A percentile compares a stretch with the other conserved stretches of the same genome.
phyloP scores from a whole-genome alignment of 2,329 filamentous ascomycete species.

The Catunica adiposa region DNA sequence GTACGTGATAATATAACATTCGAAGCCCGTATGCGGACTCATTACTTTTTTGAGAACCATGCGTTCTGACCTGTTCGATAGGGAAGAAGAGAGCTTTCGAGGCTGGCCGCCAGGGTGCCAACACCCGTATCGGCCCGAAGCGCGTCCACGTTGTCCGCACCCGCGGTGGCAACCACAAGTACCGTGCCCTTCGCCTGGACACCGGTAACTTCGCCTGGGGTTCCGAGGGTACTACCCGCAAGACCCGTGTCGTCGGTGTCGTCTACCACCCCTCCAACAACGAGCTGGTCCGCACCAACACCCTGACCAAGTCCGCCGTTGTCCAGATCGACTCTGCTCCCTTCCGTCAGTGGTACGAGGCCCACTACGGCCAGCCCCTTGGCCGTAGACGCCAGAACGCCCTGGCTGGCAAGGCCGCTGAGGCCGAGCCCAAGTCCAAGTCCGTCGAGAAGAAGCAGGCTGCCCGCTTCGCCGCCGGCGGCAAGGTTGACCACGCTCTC shows the following conservation, averaged over 20 bases:
- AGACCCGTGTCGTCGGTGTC: conserved; percentile 97
- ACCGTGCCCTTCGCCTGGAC: conserved; percentile 96
- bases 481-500: conserved; percentile 83
- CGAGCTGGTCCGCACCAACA: conserved; percentile 99
- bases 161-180: conserved; percentile 98
- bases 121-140: conserved; percentile 97
- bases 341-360: conserved; percentile 99
- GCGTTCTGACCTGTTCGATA: conserved; percentile 60
- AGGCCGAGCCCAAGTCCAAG: conserved; percentile 86
- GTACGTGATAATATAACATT: conserved; percentile 44
- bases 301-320: conserved; percentile 95
- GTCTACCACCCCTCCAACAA: conserved; percentile 99
- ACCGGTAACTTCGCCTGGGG: conserved; percentile 99
- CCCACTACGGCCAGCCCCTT: conserved; percentile 86
- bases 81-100: conserved; percentile 98
- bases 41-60: conserved; percentile 30
- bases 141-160: conserved; percentile 93
- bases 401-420: conserved; percentile 31
- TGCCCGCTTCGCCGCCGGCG: conserved; percentile 59
- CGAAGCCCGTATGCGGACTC: conserved; percentile 48
- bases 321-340: conserved; percentile 97
- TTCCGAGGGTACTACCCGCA: conserved; percentile 93
- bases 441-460: conserved; percentile 93
- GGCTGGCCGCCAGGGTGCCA: conserved; percentile 97
- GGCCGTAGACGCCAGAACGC: conserved; percentile 88